These are phyloP conservation scores for Marchantia paleacea DNA, from an alignment of 225 moss, liverwort and hornwort genomes.

Conservation along the genomic window DNA sequence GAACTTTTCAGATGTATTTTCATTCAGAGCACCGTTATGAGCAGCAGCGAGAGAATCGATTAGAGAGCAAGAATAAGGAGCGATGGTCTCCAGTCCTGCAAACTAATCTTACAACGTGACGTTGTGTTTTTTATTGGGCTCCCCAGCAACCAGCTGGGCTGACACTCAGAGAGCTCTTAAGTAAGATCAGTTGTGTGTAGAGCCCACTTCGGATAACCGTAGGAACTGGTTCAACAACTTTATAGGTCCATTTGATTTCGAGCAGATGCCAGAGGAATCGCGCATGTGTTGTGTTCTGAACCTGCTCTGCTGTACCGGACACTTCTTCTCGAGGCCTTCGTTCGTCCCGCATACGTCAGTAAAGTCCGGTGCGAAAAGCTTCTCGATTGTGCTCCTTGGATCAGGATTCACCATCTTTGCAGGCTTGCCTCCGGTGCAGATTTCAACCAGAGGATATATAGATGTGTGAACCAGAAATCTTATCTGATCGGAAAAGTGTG, in stretches of 20 bases:
- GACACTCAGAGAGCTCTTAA: not conserved
- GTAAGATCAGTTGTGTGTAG: not conserved
- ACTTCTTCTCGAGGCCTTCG: not conserved
- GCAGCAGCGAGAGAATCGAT: not conserved
- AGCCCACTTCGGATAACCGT: not conserved
- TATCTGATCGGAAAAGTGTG: not conserved
- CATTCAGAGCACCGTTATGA: not conserved
- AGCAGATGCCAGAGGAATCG: not conserved
- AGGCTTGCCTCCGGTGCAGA: not conserved
- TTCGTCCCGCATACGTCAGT: not conserved
- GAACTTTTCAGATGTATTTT: too few relatives aligned
- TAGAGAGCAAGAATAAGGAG: conserved; percentile 1
- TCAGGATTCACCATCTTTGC: not conserved
- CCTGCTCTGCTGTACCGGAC: not conserved
- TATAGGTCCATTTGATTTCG: not conserved
- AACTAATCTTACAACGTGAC: not conserved
- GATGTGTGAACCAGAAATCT: not conserved
- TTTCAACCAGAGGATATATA: not conserved
- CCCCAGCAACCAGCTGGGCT: not conserved
- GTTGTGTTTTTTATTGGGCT: not conserved
- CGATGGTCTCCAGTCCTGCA: not conserved
- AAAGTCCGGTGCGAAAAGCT: not conserved
- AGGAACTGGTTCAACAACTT: not conserved
- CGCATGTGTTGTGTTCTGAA: not conserved
- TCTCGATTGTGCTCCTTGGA: not conserved